Base-by-base conservation (phyloP, 352 stramenopile genomes). In the Phytopythium montanum region DNA sequence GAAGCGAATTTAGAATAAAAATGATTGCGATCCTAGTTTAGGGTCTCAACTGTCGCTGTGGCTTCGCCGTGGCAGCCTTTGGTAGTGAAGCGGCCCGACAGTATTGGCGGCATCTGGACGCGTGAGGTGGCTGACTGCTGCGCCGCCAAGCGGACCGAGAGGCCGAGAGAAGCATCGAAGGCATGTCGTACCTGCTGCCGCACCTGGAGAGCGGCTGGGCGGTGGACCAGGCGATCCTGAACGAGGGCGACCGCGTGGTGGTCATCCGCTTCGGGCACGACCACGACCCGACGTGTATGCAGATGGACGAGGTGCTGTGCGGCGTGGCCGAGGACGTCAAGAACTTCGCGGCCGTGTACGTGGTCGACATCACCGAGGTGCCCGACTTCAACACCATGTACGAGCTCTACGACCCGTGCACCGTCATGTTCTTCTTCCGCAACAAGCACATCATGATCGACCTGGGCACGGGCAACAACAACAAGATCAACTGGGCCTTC, bases 401-500 rank as follows among this genome's bases (percentile, higher is more conserved):
- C 79, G 97, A 99, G 81, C 86, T 99, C 10, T 99, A 99, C 75
- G 97, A 99, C 72, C 92, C 93, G 25, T 99, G 97, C 73, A 99
- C 96, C 8, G 96, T 98, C 66, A 99, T 99, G 97, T 99, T 99
- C 72, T 99, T 99, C 79, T 99, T 99, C 85, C 88, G 97, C 46
- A 99, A 99, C 81, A 99, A 99, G 77, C 97, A 99, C 75, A 99
- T 99, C 61, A 99, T 99, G 97, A 98, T 99, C 54, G 97, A 99
- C 83, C 71, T 99, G 29, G 97, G 97, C 53, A 99, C 97, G 44
- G 97, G 97, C 63, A 99, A 99, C 82, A 99, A 99, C 80, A 99
- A 99, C 84, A 99, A 99, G 79, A 99, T 99, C 73, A 99, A 99
- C 76, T 99, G 95, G 95, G 94, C 96, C 29, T 95, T 94, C 66